Evolutionary conservation across 148 eudicot genomes (phyloP).

Genomic region (Vaccinium corymbosum): DNA sequence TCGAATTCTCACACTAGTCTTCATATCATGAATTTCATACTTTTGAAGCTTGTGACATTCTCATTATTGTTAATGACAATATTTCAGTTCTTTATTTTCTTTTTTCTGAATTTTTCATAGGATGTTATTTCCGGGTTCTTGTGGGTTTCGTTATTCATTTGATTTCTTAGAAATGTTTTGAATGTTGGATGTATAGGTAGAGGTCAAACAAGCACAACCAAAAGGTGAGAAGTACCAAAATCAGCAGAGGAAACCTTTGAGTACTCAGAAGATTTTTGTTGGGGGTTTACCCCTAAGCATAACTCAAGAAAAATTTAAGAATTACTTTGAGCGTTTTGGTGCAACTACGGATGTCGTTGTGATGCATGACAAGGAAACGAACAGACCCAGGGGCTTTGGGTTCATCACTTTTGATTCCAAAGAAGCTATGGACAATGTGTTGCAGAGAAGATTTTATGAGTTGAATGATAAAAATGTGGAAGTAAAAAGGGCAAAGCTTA

Average conservation of each 20-base stretch:
- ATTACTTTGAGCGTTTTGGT: slow-evolving; percentile 15
- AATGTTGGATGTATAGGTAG: slow-evolving; percentile 14
- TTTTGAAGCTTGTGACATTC: too few relatives aligned
- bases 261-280: slow-evolving; percentile 17
- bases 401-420: slow-evolving; percentile 19
- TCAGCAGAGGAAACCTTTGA: not conserved
- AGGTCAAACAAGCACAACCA: slow-evolving; percentile 13
- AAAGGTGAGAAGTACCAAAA: not conserved
- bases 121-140: too few relatives aligned
- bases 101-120: too few relatives aligned
- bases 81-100: too few relatives aligned
- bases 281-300: slow-evolving; percentile 18
- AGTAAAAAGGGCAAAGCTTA: slow-evolving; percentile 16
- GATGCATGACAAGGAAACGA: slow-evolving; percentile 5
- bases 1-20: too few relatives aligned
- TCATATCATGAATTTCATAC: too few relatives aligned
- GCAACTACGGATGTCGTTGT: slow-evolving; percentile 5
- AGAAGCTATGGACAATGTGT: slow-evolving; percentile 8
- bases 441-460: slow-evolving; percentile 11
- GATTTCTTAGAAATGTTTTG: not conserved
- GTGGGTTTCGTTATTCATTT: not conserved
- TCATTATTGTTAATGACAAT: too few relatives aligned
- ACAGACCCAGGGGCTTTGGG: slow-evolving; percentile 21
- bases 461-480: slow-evolving; percentile 12
- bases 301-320: slow-evolving; percentile 14